Base-by-base conservation (phyloP, 169 alveolate species). In the Plasmodium knowlesi region DNA sequence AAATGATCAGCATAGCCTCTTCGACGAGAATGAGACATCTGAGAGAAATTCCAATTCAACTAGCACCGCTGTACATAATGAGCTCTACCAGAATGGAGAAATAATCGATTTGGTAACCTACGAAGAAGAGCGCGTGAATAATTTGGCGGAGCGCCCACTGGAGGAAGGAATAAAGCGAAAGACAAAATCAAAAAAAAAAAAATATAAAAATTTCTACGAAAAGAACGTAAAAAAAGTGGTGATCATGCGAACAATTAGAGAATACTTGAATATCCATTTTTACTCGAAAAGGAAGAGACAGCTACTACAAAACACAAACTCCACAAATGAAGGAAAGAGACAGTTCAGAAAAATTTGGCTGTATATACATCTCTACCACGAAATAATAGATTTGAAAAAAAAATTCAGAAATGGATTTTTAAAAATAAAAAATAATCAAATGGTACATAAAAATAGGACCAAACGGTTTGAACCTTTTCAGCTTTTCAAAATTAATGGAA, bases 401-500 rank as follows among this genome's bases (percentile, higher is more conserved):
- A 43, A 73, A 50, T 34, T 41, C 2, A 71, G 57, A 32, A 79
- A 79, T 14, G 46, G 81, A 41, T 89, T 89, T 79, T 74, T 53
- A 3, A 79, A 80, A 78, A 89, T 89, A 78, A 89, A 78, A n/a
- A 79, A 9, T n/a, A 79, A 89, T 37, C 32, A 61, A 19, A 12
- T 39, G 32, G 53, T 79, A 4, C 19, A 25, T 61, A 79, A 54
- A 89, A 89, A 79, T 79, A 89, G 50, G 67, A 79, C 16, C 43
- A 54, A 57, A n/a, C 81, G 74, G 32, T 37, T 89, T 37, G 94
- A 89, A 79, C 43, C 61, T 16, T 89, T 89, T 79, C 82, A 30
- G 37, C 22, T 89, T 2, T 89, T 16, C 82, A 89, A 78, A 89
- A 54, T 57, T 50, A 19, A 89, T 34, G 53, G 19, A 16, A 54